Conservation (phyloP, 176 grass and related monocot genomes). For the Leersia perrieri region DNA sequence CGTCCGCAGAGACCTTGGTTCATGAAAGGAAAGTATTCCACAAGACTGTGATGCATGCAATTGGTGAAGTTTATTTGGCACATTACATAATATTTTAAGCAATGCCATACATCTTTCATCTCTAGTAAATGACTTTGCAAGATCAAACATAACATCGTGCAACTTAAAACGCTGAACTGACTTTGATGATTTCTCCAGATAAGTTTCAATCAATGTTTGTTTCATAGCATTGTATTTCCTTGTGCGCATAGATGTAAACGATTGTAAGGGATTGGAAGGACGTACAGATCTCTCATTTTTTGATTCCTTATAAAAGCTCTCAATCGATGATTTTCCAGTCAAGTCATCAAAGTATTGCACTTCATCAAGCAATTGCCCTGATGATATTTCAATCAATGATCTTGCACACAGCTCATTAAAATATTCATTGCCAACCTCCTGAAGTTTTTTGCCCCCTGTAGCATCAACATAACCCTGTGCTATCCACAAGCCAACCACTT, state of each 20-base stretch:
- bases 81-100: too few species aligned
- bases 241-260: too few species aligned
- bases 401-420: slow-evolving; percentile 40
- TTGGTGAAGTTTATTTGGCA: too few species aligned
- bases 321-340: not conserved
- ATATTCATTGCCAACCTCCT: slow-evolving; percentile 22
- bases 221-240: too few species aligned
- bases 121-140: slow-evolving; percentile 32
- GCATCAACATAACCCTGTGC: slow-evolving; percentile 39
- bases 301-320: too few species aligned
- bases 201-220: not conserved
- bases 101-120: too few species aligned
- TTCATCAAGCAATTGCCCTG: not conserved
- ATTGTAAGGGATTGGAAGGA: too few species aligned
- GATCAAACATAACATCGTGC: slow-evolving; percentile 52
- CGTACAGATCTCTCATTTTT: too few species aligned
- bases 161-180: slow-evolving; percentile 2
- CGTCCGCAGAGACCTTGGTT: not conserved
- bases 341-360: not conserved
- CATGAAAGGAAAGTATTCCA: too few species aligned
- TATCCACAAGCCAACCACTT: slow-evolving; percentile 47
- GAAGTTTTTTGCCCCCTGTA: not conserved
- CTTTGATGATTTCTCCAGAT: not conserved
- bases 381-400: slow-evolving; percentile 22
- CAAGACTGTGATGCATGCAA: too few species aligned